Base-by-base conservation (phyloP, 176 grass and related monocot species). In the Hordeum marinum region DNA sequence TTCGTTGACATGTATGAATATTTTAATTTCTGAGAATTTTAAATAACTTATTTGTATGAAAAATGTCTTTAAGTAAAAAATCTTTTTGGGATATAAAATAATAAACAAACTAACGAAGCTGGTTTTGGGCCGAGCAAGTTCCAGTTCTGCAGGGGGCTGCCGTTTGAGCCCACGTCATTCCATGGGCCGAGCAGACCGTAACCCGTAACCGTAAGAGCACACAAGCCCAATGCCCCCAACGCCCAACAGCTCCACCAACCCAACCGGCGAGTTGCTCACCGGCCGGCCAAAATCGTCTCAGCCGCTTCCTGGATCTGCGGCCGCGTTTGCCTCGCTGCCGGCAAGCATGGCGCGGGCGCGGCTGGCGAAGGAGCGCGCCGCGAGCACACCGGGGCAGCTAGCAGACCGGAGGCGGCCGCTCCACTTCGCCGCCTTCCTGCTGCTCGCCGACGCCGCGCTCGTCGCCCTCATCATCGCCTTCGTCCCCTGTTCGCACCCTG, bases 391-490 rank as follows among this genome's bases (percentile, higher is more conserved):
- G 3, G 54, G 21, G 4, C 2, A n/a, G 25, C 17, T 58, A n/a
- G 2, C 8, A 1, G 40, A 63, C 23, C 17, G 72, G 52, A 86
- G 46, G 59, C 37, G 60, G 67, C 37, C 80, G 66, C 29, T 87
- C 75, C 60, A 75, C 86, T 91, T 83, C 64, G 86, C 91, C 1
- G 83, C 60, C 29, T 80, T 91, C 29, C 80, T 98, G 67, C 81
- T 98, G 45, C 82, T 95, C 64, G 80, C 94, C 67, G 93, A 98
- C 80, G 85, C 96, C 21, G 78, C 86, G 88, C 80, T 98, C 68
- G 91, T 94, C 63, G 73, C 88, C 36, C 91, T 95, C 76, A 94
- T 98, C 85, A 37, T 98, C 81, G 76, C 68, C 65, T 90, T 87
- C 79, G 91, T 98, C 69, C 89, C 88, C 8, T 95, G 96, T 98